These are phyloP conservation scores for Marasmius tenuissimus DNA, from an alignment of 1,284 basidiomycete species.

Conservation along the genomic window DNA sequence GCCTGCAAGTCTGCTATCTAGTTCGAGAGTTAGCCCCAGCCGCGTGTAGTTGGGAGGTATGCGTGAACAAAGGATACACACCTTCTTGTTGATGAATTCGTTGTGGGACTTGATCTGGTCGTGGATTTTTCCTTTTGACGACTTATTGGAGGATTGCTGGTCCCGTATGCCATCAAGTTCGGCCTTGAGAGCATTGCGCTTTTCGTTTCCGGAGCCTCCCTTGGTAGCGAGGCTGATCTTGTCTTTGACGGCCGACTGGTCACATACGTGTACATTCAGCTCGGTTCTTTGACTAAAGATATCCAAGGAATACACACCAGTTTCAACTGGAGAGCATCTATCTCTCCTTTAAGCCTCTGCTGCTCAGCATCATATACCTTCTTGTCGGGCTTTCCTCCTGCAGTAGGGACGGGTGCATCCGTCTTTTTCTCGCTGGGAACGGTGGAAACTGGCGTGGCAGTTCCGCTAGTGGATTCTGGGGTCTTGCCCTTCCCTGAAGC, in stretches of 20 bases:
- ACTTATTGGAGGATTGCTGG: slow-evolving; percentile 83
- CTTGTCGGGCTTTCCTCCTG: slow-evolving; percentile 77
- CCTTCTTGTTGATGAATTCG: slow-evolving; percentile 85
- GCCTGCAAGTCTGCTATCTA: slow-evolving; percentile 90
- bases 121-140: slow-evolving; percentile 70
- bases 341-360: slow-evolving; percentile 78
- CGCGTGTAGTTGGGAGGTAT: background rate
- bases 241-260: slow-evolving; percentile 74
- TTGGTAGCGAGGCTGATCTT: slow-evolving; percentile 73
- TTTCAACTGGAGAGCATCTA: slow-evolving; percentile 78
- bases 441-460: slow-evolving; percentile 46
- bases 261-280: slow-evolving; percentile 7
- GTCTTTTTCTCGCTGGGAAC: slow-evolving; percentile 36
- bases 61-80: slow-evolving; percentile 29
- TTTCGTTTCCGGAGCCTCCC: slow-evolving; percentile 65
- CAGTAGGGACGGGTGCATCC: slow-evolving; percentile 36
- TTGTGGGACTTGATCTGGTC: slow-evolving; percentile 86
- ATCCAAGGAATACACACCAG: slow-evolving; percentile 55
- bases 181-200: slow-evolving; percentile 71
- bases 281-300: background rate
- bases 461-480: slow-evolving; percentile 42
- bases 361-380: slow-evolving; percentile 80
- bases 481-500: slow-evolving; percentile 38
- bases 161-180: slow-evolving; percentile 83
- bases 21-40: background rate